Base-by-base conservation (phyloP, 495 filamentous ascomycete genomes). In the Penicillium odoratum region DNA sequence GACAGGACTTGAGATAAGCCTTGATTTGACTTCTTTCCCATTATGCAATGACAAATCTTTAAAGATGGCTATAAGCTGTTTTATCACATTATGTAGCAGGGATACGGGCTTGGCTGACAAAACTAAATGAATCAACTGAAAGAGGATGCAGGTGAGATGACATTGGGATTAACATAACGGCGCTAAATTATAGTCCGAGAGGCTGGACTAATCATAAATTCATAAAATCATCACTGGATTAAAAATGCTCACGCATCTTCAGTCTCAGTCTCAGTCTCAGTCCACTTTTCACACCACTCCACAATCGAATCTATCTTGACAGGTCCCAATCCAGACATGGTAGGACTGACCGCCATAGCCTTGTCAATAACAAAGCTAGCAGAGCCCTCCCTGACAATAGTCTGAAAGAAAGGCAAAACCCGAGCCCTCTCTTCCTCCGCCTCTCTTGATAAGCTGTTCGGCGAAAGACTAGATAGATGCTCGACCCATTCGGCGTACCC, bases 341-440 rank as follows among this genome's bases (percentile, higher is more conserved):
- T 60, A 9, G 48, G 6, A 40, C 66, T 68, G 4, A 55, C 60
- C 11, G 25, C 45, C 30, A 38, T 40, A 0, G 49, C 48, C 21
- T 66, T 57, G 7, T 50, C 10, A 0, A 64, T 51, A 4, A 5
- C 36, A 45, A 38, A 66, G 4, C 11, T n/a, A 7, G 45, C 29
- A 7, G 26, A 45, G 2, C 57, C 43, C 8, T 55, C 43, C 21
- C 42, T n/a, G 1, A 58, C 54, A 15, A 69, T 16, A 21, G 31
- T 46, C 43, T 56, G 40, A 34, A 66, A 69, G 53, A 63, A 67
- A 0, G 54, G 53, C 15, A 69, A 25, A 29, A 69, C 60, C 7
- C 60, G 60, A 28, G 33, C 48, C 42, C 55, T 58, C 28, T 60
- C 64, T 7, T 28, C 50, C 38, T 57, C 65, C 1, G 66, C 62